Evolutionary conservation across 345 rosid genomes (phyloP).

Genomic region (Limnanthes douglasii): DNA sequence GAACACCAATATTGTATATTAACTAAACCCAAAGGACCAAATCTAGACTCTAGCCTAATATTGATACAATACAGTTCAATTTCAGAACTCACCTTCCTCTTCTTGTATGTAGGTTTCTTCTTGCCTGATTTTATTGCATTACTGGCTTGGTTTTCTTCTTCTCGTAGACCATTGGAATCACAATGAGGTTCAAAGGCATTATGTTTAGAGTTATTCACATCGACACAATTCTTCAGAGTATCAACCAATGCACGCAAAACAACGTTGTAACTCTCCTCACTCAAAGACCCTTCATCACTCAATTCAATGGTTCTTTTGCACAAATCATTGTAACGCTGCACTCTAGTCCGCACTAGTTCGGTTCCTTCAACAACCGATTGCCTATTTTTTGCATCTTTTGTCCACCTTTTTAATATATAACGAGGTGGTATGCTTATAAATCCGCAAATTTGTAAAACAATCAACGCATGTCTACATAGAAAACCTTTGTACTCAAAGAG

Average conservation of each 20-base stretch:
- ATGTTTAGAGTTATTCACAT: constrained; percentile 27
- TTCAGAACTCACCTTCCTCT: constrained; percentile 31
- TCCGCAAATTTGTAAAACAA: constrained; percentile 58
- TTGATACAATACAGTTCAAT: background rate
- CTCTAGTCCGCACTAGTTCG: constrained; percentile 23
- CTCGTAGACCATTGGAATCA: constrained; percentile 14
- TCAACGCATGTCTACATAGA: constrained; percentile 53
- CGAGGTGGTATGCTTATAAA: constrained; percentile 33
- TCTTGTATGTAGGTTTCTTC: constrained; percentile 32
- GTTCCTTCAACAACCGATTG: constrained; percentile 14
- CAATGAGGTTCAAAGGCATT: constrained; percentile 16
- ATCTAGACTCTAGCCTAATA: too few species aligned
- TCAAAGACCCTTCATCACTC: constrained; percentile 32
- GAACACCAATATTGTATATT: too few species aligned
- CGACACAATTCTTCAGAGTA: constrained; percentile 34
- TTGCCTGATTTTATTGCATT: constrained; percentile 23
- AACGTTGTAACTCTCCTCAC: constrained; percentile 28
- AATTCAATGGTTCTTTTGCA: constrained; percentile 28
- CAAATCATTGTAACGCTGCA: constrained; percentile 37
- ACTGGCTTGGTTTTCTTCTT: constrained; percentile 25
- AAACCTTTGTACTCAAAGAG: constrained; percentile 47
- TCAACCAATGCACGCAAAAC: constrained; percentile 27
- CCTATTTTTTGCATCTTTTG: constrained; percentile 43
- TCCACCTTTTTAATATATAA: constrained; percentile 54
- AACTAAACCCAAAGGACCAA: too few species aligned